Evolutionary conservation across 257 asterid genomes (phyloP).

Genomic region (Pogostemon cablin): DNA sequence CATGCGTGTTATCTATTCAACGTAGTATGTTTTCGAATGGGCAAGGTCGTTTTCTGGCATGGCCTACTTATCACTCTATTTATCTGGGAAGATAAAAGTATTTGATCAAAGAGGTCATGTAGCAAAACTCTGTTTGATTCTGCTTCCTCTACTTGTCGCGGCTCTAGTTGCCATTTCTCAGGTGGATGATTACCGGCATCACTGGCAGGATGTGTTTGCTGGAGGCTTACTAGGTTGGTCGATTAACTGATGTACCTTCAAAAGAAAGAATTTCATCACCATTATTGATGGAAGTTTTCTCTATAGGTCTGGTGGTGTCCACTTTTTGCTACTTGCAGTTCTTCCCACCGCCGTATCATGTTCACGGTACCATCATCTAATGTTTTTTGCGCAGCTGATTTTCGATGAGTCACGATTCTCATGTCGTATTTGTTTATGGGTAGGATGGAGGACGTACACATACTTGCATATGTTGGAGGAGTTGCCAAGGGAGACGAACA

Average conservation of each 20-base stretch:
- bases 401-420: not conserved
- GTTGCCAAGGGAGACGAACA: constrained; percentile 30
- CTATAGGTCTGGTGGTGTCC: constrained; percentile 66
- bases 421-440: constrained; percentile 9
- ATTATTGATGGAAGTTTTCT: constrained; percentile 13
- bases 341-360: constrained; percentile 83
- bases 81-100: constrained; percentile 75
- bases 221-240: constrained; percentile 83
- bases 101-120: constrained; percentile 75
- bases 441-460: constrained; percentile 74
- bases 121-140: constrained; percentile 73
- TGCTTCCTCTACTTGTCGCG: constrained; percentile 67
- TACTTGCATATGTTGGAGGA: constrained; percentile 60
- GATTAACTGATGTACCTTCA: not conserved
- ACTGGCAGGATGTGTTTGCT: constrained; percentile 89
- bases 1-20: constrained; percentile 13
- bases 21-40: constrained; percentile 27
- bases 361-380: constrained; percentile 46
- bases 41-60: constrained; percentile 84
- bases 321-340: constrained; percentile 82
- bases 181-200: constrained; percentile 87
- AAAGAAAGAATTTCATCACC: not conserved
- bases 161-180: constrained; percentile 70
- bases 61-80: constrained; percentile 72
- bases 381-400: not conserved